A percentile compares a stretch with the other conserved stretches of the same genome.
Conservation (phyloP, 208 protist species). For the Leishmania tarentolae region DNA sequence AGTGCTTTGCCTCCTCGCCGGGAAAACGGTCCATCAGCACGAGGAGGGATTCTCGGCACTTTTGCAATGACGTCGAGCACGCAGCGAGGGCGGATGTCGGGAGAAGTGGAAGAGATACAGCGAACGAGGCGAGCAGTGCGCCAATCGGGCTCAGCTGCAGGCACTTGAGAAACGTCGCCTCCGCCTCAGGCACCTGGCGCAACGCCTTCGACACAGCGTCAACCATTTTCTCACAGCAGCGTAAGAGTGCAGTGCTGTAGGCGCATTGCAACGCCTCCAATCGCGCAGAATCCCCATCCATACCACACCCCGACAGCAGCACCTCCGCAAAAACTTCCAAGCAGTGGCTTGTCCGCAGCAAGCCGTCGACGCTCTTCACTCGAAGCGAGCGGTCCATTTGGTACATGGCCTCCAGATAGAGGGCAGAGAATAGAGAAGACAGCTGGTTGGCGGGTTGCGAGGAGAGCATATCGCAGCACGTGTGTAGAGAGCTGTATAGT, state of each 20-base stretch:
- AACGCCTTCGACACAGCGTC: conserved; percentile 54
- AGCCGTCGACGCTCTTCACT: conserved; percentile 29
- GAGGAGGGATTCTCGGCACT: conserved; percentile 70
- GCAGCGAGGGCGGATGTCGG: conserved; percentile 54
- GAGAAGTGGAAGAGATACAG: conserved; percentile 74
- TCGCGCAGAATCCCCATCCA: conserved; percentile 8
- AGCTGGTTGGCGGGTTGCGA: conserved; percentile 26
- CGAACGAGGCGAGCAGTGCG: conserved; percentile 77
- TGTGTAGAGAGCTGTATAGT: conserved; percentile 64
- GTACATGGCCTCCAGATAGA: conserved; percentile 73
- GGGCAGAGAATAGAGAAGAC: conserved; percentile 65
- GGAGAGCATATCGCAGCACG: conserved; percentile 43
- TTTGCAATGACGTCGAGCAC: conserved; percentile 52
- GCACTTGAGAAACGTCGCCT: conserved; percentile 40
- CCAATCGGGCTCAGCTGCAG: conserved; percentile 73
- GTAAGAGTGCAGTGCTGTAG: conserved; percentile 76
- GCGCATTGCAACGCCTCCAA: conserved; percentile 37
- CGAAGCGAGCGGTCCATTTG: conserved; percentile 62
- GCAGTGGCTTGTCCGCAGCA: conserved; percentile 61
- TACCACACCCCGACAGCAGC: conserved; percentile 33
- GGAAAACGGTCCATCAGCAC: conserved; percentile 45
- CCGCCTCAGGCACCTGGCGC: conserved; percentile 46
- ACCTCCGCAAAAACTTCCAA: conserved; percentile 87
- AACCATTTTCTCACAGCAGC: conserved; percentile 65
- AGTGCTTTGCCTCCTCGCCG: conserved; percentile 25